Base-by-base conservation (phyloP, 179 eudicot species). In the Amaranthus tricolor region DNA sequence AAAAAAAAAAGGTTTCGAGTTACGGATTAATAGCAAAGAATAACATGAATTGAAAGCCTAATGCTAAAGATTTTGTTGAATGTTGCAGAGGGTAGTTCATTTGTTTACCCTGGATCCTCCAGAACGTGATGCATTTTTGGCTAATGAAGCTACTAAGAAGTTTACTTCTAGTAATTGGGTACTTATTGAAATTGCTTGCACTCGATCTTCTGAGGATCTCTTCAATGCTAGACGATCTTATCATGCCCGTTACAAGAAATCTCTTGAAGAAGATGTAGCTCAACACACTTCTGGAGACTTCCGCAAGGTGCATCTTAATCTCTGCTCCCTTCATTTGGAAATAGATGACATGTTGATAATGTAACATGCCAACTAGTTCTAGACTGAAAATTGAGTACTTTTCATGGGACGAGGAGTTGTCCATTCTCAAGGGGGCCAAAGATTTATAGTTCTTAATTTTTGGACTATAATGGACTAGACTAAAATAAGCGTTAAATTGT, bases 231-330 rank as follows among this genome's bases (percentile, higher is more conserved):
- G 91, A 85, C 82, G 83, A 62, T 88, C 88, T 13, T 94, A 94
- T 70, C 98, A 92, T 82, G 85, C 83, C 62, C 84, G 83, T 56
- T 89, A 80, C 75, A 89, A 89, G 89, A 94, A 80, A 68, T 92
- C 96, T 53, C 81, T 92, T 7, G 98, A 94, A 73, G 98, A 94
- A 79, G 96, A 94, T 81, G 91, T 92, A 13, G 94, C 97, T 24
- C 75, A 89, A 64, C 94, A 90, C 82, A 88, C 93, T 15, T 68
- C 83, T 17, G 98, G 94, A 5, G 94, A 89, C 79, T 86, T 77
- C 84, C 91, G 96, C 59, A 94, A 94, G 97, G 97, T 94, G 75
- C 51, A n/a, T 43, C 49, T 43, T 56, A 1, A 17, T 59, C 51
- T 65, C 9, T 74, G 7, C 0, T 15, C 55, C 16, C 53, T 50